Conservation (phyloP, 306 rosid genomes). For the Vigna hirtella region DNA sequence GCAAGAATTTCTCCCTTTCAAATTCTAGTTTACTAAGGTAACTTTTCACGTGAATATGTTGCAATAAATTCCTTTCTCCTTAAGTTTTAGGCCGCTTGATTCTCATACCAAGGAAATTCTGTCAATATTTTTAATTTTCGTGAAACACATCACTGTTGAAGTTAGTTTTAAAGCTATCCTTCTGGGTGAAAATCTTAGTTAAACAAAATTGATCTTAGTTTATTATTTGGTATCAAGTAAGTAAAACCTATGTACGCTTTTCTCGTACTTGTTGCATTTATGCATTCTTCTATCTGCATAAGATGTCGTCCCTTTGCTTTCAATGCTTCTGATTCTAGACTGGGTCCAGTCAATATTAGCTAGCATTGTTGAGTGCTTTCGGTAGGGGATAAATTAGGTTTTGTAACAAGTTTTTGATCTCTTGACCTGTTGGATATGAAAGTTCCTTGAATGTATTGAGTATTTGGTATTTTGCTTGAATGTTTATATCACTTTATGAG, state of each 20-base stretch:
- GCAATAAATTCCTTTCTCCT: background rate
- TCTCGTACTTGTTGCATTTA: slow-evolving; percentile 28
- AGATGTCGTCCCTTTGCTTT: slow-evolving; percentile 28
- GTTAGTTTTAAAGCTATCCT: slow-evolving; percentile 27
- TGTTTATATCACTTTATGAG: slow-evolving; percentile 1
- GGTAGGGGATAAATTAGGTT: slow-evolving; percentile 24
- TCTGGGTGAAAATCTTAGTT: background rate
- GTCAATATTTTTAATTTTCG: slow-evolving; percentile 17
- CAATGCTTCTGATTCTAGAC: slow-evolving; percentile 35
- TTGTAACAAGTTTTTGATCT: slow-evolving; percentile 3
- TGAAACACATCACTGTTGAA: slow-evolving; percentile 12
- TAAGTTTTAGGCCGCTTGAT: slow-evolving; percentile 26
- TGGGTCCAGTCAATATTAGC: slow-evolving; percentile 25
- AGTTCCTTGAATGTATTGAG: slow-evolving; percentile 20
- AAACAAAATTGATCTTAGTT: background rate
- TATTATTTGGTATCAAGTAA: slow-evolving; percentile 11
- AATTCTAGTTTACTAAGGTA: background rate
- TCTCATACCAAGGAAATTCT: slow-evolving; percentile 14
- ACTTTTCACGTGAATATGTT: background rate
- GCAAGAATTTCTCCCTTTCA: background rate
- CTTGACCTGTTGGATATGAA: slow-evolving; percentile 17
- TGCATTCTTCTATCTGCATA: slow-evolving; percentile 29
- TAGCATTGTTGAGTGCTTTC: slow-evolving; percentile 27
- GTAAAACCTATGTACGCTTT: slow-evolving; percentile 16
- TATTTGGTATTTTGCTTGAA: slow-evolving; percentile 25